Evolutionary conservation across 805 yeast genomes (phyloP).

Genomic region (Ogataea parapolymorpha): DNA sequence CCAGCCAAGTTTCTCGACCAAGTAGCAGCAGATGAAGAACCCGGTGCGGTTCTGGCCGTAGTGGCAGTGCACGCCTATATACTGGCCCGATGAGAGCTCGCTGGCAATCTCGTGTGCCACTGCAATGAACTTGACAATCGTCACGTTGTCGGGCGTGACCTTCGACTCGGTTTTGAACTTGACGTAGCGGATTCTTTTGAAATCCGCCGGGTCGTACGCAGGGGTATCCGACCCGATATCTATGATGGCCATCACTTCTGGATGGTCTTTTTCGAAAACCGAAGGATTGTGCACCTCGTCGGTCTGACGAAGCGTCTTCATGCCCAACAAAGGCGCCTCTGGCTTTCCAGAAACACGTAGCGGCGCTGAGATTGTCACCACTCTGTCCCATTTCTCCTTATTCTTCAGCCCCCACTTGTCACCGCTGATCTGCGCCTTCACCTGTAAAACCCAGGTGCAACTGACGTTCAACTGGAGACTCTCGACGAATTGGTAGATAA

Average conservation of each 20-base stretch:
- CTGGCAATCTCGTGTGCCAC: conserved; percentile 46
- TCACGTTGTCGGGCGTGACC: conserved; percentile 62
- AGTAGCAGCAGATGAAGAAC: conserved; percentile 63
- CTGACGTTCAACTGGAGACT: conserved; percentile 48
- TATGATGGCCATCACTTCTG: conserved; percentile 54
- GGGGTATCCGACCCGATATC: conserved; percentile 72
- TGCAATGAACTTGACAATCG: conserved; percentile 54
- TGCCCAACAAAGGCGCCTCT: conserved; percentile 54
- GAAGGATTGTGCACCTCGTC: conserved; percentile 60
- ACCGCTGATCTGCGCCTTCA: conserved; percentile 59
- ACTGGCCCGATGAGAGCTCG: conserved; percentile 28
- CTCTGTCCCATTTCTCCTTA: conserved; percentile 65
- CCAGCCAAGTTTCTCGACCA: conserved; percentile 59
- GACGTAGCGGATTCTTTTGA: conserved; percentile 52
- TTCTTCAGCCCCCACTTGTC: conserved; percentile 81
- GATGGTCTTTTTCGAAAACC: conserved; percentile 46
- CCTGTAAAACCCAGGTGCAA: conserved; percentile 67
- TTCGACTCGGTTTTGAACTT: conserved; percentile 78
- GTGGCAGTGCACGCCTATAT: conserved; percentile 72
- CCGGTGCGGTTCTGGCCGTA: conserved; percentile 83
- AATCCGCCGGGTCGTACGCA: conserved; percentile 62
- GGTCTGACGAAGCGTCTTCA: conserved; percentile 70
- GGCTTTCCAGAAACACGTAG: conserved; percentile 31
- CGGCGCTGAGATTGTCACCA: conserved; percentile 47
- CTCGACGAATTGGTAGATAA: conserved; percentile 55